Evolutionary conservation across 2,329 filamentous ascomycete species (phyloP), one percentile per base, ranked within the genome.

Genomic region (Penicillium paneum): DNA sequence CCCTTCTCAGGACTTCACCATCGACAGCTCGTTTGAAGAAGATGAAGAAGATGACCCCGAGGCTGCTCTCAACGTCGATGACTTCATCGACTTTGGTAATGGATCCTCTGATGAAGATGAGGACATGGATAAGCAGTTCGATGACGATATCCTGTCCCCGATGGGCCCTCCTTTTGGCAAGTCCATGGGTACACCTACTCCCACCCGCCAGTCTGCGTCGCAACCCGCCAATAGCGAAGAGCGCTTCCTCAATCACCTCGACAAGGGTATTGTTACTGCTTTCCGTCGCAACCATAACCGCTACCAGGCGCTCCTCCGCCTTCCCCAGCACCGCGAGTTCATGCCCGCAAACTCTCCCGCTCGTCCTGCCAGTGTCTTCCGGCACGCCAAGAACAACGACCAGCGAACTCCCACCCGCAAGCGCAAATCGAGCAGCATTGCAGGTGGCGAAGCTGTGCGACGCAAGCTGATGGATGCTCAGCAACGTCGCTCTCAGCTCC

Each of bases 201-300:
- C 71, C 3, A 73, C 60, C 29, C 71, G 72, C 13, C 61, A 59
- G 35, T 64, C 59, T 2, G 71, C 72, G n/a, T 52, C 62, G 21
- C 65, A 66, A 40, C 64, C 62, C 39, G 61, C 61, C 32, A 71
- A 55, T 55, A 71, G 64, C 45, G 72, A 74, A 3, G 76, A 83
- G 57, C 79, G 80, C 26, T 79, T 87, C 51, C 74, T 88, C n/a
- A 80, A 81, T 50, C 86, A 88, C 61, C 83, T 91, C 36, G 85
- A 88, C 64, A 83, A 84, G 61, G 83, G 86, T 53, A 83, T 87
- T 13, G 89, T 94, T 34, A 88, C 88, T 35, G 88, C 89, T 1
- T 95, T 94, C 79, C 89, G 89, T 52, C 79, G 76, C 39, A 82
- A 82, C 59, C 78, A 81, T 64, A 76, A 75, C 66, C 71, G 76